A percentile compares a stretch with the other conserved stretches of the same genome.
Conservation (phyloP, 805 yeast genomes). For the Pichia scutulata region DNA sequence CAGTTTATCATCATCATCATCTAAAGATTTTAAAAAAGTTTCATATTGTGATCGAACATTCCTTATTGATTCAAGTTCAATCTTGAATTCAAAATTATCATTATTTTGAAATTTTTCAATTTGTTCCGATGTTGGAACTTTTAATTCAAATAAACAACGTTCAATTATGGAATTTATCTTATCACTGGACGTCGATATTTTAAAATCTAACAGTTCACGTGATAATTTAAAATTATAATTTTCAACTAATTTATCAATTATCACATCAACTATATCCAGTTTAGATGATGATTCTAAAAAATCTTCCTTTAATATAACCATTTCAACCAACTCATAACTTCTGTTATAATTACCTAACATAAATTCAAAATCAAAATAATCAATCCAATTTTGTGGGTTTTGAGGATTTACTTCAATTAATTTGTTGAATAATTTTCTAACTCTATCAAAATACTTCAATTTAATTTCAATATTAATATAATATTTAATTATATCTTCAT, state of each 20-base stretch:
- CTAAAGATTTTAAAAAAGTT: constrained; percentile 41
- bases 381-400: constrained; percentile 43
- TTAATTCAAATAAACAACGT: constrained; percentile 63
- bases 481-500: constrained; percentile 45
- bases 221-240: constrained; percentile 7
- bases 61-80: constrained; percentile 30
- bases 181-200: neutral
- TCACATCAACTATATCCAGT: neutral
- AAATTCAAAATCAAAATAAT: constrained; percentile 63
- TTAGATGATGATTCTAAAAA: constrained; percentile 15
- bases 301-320: constrained; percentile 33
- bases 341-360: constrained; percentile 62
- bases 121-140: constrained; percentile 52
- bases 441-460: constrained; percentile 75
- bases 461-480: constrained; percentile 64
- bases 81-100: constrained; percentile 24
- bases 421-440: constrained; percentile 62
- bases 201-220: constrained; percentile 3
- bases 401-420: constrained; percentile 44
- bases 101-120: constrained; percentile 27
- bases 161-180: constrained; percentile 47
- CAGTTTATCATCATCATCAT: constrained; percentile 35
- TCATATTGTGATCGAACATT: constrained; percentile 52
- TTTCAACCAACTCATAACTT: constrained; percentile 51
- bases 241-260: neutral